A percentile compares a stretch with the other conserved stretches of the same genome.
Conservation (phyloP, 768 basidiomycete genomes). For the Tubosaeta sp. region DNA sequence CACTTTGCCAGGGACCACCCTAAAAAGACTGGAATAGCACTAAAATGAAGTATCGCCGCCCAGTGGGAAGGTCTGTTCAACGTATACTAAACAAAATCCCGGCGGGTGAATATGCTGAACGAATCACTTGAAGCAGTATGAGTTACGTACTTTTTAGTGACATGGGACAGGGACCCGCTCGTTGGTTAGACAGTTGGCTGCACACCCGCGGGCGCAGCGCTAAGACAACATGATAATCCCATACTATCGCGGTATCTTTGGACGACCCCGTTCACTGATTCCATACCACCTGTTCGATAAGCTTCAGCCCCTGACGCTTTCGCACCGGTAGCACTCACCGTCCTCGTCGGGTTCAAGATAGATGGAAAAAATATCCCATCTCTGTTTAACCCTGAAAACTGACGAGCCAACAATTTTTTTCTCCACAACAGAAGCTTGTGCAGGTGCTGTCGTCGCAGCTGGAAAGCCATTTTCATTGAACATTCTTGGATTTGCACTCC, state of each 20-base stretch:
- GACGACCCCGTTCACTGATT: slow-evolving; percentile 45
- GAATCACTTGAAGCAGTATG: background rate
- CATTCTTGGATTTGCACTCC: slow-evolving; percentile 17
- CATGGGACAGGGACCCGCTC: slow-evolving; percentile 45
- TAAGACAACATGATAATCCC: slow-evolving; percentile 76
- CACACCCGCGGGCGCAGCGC: slow-evolving; percentile 32
- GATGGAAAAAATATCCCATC: slow-evolving; percentile 54
- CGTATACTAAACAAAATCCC: slow-evolving; percentile 38
- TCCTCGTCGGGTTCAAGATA: slow-evolving; percentile 59
- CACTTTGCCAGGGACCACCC: slow-evolving; percentile 49
- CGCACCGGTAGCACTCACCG: slow-evolving; percentile 37
- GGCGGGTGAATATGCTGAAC: slow-evolving; percentile 12
- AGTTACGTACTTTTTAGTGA: slow-evolving; percentile 40
- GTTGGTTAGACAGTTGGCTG: slow-evolving; percentile 1
- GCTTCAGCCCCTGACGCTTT: background rate
- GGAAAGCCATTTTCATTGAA: slow-evolving; percentile 5
- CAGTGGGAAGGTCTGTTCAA: slow-evolving; percentile 41
- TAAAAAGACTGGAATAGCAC: slow-evolving; percentile 50
- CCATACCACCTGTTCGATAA: slow-evolving; percentile 55
- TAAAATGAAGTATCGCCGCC: slow-evolving; percentile 24
- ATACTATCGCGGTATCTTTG: slow-evolving; percentile 44
- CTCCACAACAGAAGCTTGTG: slow-evolving; percentile 67
- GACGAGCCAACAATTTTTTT: slow-evolving; percentile 64
- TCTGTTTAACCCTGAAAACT: slow-evolving; percentile 33
- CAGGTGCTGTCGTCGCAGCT: slow-evolving; percentile 36